Evolutionary conservation across 371 early-diverging fungal species (phyloP).

Genomic region (Apophysomyces elegans): DNA sequence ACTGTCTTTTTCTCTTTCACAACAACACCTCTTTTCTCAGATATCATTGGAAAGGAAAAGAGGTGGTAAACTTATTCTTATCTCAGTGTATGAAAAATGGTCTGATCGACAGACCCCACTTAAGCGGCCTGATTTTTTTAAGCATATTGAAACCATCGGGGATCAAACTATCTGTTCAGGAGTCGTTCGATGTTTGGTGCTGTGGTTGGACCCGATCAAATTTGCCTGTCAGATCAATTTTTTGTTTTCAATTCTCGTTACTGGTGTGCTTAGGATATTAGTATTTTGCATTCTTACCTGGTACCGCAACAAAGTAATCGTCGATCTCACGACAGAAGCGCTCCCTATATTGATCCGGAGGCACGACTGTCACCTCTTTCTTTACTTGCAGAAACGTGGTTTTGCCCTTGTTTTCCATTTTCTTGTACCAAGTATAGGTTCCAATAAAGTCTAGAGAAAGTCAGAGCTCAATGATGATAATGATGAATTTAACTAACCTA

Average conservation of each 20-base stretch:
- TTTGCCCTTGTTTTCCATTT: constrained; percentile 90
- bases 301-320: constrained; percentile 79
- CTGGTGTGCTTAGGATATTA: neutral
- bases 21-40: neutral
- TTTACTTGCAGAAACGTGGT: constrained; percentile 70
- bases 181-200: constrained; percentile 5
- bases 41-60: neutral
- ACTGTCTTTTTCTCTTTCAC: neutral
- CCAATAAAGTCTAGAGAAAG: constrained; percentile 84
- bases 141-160: neutral
- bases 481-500: constrained; percentile 49
- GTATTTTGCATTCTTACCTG: constrained; percentile 50
- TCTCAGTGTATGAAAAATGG: neutral
- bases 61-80: neutral
- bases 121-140: neutral
- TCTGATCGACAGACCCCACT: neutral
- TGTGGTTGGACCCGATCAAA: constrained; percentile 29
- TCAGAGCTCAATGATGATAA: neutral
- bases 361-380: constrained; percentile 88
- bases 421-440: constrained; percentile 95
- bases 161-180: constrained; percentile 2
- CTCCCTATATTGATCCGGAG: constrained; percentile 87
- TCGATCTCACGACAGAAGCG: constrained; percentile 88
- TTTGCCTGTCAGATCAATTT: constrained; percentile 24
- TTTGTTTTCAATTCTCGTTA: constrained; percentile 1